Evolutionary conservation across 2,329 filamentous ascomycete species (phyloP), one percentile per base, ranked within the genome.

Genomic region (Lomentospora prolificans): DNA sequence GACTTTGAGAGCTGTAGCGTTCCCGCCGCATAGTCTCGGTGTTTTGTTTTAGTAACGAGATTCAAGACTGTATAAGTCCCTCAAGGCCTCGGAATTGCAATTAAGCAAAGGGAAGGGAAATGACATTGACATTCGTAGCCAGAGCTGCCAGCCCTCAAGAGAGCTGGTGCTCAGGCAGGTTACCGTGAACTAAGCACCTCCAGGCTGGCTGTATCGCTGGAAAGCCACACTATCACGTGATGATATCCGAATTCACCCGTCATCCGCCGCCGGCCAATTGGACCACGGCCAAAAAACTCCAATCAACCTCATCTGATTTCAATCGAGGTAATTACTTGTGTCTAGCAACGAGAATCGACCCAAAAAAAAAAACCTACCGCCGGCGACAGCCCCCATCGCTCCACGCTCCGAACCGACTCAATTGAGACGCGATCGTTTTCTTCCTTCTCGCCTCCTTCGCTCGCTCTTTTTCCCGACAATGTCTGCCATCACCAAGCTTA

Each of bases 261-360:
- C 22, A 14, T 48, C 44, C 25, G 53, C 44, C 25, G 53, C 41
- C 27, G 19, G 39, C 39, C 44, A 48, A 48, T 48, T 48, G 44
- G 41, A 48, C 44, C 19, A 48, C 41, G 25, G 53, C 41, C 27
- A 50, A 55, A 54, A 55, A 55, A 54, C 25, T 33, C 53, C 53
- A 55, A 55, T 55, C 53, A 55, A 50, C 53, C 53, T 55, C 53
- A 44, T 33, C 53, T 44, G 53, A 55, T 55, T 55, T 44, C 36
- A 48, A 55, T 55, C 53, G 53, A 55, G 53, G 53, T 44, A 55
- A 55, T 55, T 50, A 44, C 52, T 54, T 44, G n/a, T 31, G 28
- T 17, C 51, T n/a, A 36, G 31, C 36, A n/a, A 53, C 22, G 22
- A 44, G 9, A 28, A 19, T 41, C 33, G 31, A 46, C 46, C 22